phyloP scores from a whole-genome alignment of 176 grass and related monocot genomes.

The Avena atlantica region DNA sequence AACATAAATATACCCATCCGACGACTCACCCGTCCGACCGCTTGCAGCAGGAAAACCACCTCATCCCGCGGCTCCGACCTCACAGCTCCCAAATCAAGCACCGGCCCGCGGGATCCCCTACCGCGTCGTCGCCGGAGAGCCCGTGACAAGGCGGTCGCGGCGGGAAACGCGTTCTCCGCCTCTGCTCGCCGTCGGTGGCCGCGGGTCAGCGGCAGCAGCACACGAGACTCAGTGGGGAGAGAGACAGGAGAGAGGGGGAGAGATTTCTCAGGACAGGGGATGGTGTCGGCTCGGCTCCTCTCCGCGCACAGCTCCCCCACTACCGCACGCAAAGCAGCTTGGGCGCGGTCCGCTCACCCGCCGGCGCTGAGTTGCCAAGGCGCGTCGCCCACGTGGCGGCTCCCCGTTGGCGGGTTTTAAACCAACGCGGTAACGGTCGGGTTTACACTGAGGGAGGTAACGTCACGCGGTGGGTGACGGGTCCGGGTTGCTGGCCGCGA shows the following conservation, averaged over 20 bases:
- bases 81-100: background rate
- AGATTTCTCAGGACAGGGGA: background rate
- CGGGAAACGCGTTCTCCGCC: background rate
- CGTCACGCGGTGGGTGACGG: slow-evolving; percentile 27
- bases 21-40: slow-evolving; percentile 48
- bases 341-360: slow-evolving; percentile 45
- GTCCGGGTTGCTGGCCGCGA: background rate
- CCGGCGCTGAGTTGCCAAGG: background rate
- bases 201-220: background rate
- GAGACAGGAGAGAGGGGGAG: background rate
- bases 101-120: background rate
- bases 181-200: background rate
- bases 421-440: slow-evolving; percentile 46
- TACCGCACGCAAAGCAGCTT: slow-evolving; percentile 48
- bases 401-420: slow-evolving; percentile 8
- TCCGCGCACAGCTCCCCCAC: slow-evolving; percentile 22
- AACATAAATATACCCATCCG: background rate
- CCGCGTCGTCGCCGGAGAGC: background rate
- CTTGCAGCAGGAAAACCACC: slow-evolving; percentile 56
- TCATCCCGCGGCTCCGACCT: slow-evolving; percentile 23
- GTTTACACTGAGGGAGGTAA: background rate
- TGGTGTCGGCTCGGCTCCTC: slow-evolving; percentile 26
- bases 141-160: background rate
- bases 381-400: background rate
- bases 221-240: background rate